Evolutionary conservation across 2,329 filamentous ascomycete species (phyloP).

Genomic region (Furcasterigmium furcatum): DNA sequence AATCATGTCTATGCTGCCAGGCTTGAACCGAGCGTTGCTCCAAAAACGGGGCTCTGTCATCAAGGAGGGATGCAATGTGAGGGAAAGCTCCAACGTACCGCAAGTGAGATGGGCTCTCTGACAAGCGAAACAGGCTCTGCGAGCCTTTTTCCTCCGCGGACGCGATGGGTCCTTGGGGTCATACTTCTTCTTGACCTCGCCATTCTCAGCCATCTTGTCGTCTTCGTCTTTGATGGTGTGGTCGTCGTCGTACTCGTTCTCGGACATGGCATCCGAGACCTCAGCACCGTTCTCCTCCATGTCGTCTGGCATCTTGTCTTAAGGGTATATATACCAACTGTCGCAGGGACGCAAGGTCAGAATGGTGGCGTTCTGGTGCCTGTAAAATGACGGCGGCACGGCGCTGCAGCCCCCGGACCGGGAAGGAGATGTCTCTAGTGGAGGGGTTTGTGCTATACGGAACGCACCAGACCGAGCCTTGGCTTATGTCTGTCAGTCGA

Average conservation of each 20-base stretch:
- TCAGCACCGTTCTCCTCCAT: constrained; percentile 50
- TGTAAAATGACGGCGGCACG: constrained; percentile 22
- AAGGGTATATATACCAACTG: constrained; percentile 44
- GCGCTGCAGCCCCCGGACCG: constrained; percentile 26
- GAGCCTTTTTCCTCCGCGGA: constrained; percentile 91
- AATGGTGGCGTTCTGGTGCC: constrained; percentile 7
- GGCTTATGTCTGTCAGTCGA: too few relatives aligned
- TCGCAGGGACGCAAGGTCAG: constrained; percentile 3
- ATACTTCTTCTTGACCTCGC: constrained; percentile 61
- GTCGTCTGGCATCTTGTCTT: constrained; percentile 54
- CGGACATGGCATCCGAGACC: constrained; percentile 56
- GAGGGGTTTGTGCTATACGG: background rate
- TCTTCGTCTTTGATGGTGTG: constrained; percentile 45
- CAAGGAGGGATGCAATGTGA: too few relatives aligned
- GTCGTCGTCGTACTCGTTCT: constrained; percentile 54
- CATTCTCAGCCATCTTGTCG: constrained; percentile 48
- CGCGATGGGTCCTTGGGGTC: constrained; percentile 87
- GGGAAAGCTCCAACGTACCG: constrained; percentile 66
- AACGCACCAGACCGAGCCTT: too few relatives aligned
- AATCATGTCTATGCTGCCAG: too few relatives aligned
- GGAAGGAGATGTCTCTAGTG: constrained; percentile 8
- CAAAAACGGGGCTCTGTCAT: constrained; percentile 1
- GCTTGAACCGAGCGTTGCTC: too few relatives aligned
- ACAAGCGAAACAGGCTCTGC: constrained; percentile 93
- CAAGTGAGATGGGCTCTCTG: constrained; percentile 97